phyloP scores from a whole-genome alignment of 768 basidiomycete species.

The Solioccasus polychromus region DNA sequence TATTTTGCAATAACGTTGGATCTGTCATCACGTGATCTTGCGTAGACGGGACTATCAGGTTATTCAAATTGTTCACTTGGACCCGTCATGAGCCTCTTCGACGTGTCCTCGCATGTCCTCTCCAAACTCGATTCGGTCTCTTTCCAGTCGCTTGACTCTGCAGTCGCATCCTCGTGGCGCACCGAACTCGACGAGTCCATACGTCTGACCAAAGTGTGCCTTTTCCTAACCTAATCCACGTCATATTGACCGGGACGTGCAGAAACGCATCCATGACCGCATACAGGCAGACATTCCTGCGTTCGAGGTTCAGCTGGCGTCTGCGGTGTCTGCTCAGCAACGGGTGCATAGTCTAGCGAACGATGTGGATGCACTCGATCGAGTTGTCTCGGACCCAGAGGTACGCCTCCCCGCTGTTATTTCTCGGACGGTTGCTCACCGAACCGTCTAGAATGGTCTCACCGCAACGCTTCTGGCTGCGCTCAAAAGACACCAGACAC shows the following conservation, averaged over 20 bases:
- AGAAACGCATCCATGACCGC: constrained; percentile 71
- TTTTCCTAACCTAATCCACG: background rate
- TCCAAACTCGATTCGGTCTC: constrained; percentile 65
- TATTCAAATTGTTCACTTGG: no score
- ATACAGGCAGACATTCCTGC: constrained; percentile 60
- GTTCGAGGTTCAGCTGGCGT: constrained; percentile 62
- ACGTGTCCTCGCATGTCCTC: constrained; percentile 71
- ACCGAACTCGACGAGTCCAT: constrained; percentile 72
- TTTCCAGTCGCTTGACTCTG: constrained; percentile 53
- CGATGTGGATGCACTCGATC: constrained; percentile 51
- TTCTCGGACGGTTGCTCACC: constrained; percentile 8
- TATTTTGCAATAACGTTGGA: no score
- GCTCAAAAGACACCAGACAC: constrained; percentile 55
- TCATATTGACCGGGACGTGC: constrained; percentile 15
- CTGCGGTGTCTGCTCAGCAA: constrained; percentile 63
- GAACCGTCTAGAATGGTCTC: constrained; percentile 56
- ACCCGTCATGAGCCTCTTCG: no score
- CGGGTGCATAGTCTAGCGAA: constrained; percentile 48
- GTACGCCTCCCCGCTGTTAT: constrained; percentile 36
- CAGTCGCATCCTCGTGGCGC: constrained; percentile 67
- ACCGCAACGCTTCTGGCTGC: constrained; percentile 54
- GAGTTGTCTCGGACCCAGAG: constrained; percentile 54
- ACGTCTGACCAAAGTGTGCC: constrained; percentile 60
- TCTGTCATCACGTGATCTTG: constrained; percentile 21
- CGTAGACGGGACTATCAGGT: background rate